phyloP scores from a whole-genome alignment of 2,329 filamentous ascomycete species.

The Aurifilum marmelostoma region DNA sequence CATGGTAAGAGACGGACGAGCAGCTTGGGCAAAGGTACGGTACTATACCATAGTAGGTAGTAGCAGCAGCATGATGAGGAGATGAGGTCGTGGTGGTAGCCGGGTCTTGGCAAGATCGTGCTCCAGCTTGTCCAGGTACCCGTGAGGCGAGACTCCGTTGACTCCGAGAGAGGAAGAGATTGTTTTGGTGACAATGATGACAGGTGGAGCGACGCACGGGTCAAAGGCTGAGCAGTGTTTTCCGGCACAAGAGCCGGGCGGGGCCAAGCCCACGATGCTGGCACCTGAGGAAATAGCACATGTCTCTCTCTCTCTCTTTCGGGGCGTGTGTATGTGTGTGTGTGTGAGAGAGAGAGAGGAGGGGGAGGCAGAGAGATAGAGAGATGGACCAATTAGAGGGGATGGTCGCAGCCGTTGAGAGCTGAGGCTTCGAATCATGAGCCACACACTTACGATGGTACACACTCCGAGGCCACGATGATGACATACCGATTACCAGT shows the following conservation, averaged over 20 bases:
- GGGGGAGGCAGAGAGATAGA: too few species aligned
- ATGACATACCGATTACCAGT: too few species aligned
- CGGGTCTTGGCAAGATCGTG: conserved; percentile 2
- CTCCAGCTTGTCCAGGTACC: neutral
- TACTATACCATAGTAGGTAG: neutral
- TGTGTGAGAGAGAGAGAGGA: neutral
- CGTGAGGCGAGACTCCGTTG: neutral
- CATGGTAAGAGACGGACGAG: neutral
- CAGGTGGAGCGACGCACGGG: conserved; percentile 15
- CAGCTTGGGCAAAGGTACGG: too few species aligned
- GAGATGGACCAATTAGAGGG: neutral
- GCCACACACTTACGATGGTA: neutral
- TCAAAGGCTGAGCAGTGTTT: conserved; percentile 11
- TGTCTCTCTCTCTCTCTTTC: too few species aligned
- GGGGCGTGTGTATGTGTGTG: too few species aligned
- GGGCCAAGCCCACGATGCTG: conserved; percentile 14
- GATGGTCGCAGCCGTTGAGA: neutral
- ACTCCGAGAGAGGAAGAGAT: neutral
- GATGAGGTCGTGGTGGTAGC: neutral
- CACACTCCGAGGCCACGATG: neutral
- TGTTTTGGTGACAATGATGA: conserved; percentile 4
- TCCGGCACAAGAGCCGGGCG: conserved; percentile 22
- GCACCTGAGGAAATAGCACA: too few species aligned
- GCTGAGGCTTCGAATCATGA: neutral
- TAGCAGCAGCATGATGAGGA: neutral